phyloP scores from a whole-genome alignment of 139 green algal species.

The Chlorella sp. region DNA sequence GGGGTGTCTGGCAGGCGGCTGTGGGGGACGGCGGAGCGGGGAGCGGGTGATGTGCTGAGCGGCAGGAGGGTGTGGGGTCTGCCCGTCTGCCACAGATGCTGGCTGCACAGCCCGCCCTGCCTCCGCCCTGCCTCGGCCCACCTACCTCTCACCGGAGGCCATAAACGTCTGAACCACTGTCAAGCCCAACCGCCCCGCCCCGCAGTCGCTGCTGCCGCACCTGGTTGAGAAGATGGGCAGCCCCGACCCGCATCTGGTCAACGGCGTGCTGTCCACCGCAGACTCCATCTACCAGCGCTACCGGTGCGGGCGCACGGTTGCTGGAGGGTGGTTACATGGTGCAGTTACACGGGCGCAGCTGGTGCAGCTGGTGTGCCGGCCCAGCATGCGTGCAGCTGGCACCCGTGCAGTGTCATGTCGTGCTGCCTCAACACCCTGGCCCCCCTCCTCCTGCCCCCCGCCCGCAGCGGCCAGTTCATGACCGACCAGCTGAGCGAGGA shows the following conservation, averaged over 20 bases:
- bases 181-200: too few relatives aligned
- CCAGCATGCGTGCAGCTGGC: background rate
- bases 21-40: too few relatives aligned
- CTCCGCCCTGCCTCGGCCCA: too few relatives aligned
- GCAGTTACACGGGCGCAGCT: background rate
- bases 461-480: conserved; percentile 64
- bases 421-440: background rate
- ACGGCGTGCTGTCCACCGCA: conserved; percentile 88
- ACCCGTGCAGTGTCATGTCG: background rate
- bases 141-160: too few relatives aligned
- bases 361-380: background rate
- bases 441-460: background rate
- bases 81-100: too few relatives aligned
- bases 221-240: conserved; percentile 77
- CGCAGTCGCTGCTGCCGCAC: conserved; percentile 83
- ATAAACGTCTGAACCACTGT: too few relatives aligned
- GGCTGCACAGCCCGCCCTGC: too few relatives aligned
- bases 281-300: conserved; percentile 98
- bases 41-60: too few relatives aligned
- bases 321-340: background rate
- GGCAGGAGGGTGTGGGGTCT: too few relatives aligned
- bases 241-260: conserved; percentile 66
- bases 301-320: conserved; percentile 43
- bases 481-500: conserved; percentile 67
- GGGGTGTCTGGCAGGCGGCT: too few relatives aligned